Evolutionary conservation across 2,329 filamentous ascomycete genomes (phyloP).

Genomic region (Diaporthe australafricana): DNA sequence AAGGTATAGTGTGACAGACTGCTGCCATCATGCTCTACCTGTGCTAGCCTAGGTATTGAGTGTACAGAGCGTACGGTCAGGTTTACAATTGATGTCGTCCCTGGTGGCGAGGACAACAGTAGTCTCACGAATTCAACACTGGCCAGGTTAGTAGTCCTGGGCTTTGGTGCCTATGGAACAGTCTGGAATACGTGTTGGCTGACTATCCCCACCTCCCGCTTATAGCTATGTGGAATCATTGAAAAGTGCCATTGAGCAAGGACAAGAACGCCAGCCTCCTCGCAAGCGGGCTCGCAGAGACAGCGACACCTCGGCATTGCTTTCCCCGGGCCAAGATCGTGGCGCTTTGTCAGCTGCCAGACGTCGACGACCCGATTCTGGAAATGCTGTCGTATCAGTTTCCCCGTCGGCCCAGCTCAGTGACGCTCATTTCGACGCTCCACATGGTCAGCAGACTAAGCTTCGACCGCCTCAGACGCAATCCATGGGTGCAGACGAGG

Average conservation of each 20-base stretch:
- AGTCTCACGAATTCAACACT: background rate
- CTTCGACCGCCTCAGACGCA: background rate
- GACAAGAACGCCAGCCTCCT: background rate
- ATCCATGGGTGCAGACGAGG: too few species aligned
- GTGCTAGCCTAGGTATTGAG: background rate
- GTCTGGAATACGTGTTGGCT: background rate
- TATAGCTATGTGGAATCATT: background rate
- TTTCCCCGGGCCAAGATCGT: background rate
- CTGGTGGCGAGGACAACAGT: background rate
- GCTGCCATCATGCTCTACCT: slow-evolving; percentile 9
- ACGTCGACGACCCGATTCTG: background rate
- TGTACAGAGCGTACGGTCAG: background rate
- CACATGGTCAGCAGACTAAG: background rate
- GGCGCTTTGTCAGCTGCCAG: background rate
- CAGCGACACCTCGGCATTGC: background rate
- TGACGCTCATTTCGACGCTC: background rate
- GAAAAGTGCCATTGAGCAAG: background rate
- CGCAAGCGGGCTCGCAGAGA: slow-evolving; percentile 1
- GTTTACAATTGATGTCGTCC: background rate
- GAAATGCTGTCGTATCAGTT: background rate
- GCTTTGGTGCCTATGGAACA: background rate
- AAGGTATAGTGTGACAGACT: background rate
- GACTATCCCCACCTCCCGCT: background rate
- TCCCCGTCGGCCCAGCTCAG: background rate
- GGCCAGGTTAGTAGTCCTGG: background rate